Base-by-base conservation (phyloP, 345 rosid genomes). In the Camelina sativa region DNA sequence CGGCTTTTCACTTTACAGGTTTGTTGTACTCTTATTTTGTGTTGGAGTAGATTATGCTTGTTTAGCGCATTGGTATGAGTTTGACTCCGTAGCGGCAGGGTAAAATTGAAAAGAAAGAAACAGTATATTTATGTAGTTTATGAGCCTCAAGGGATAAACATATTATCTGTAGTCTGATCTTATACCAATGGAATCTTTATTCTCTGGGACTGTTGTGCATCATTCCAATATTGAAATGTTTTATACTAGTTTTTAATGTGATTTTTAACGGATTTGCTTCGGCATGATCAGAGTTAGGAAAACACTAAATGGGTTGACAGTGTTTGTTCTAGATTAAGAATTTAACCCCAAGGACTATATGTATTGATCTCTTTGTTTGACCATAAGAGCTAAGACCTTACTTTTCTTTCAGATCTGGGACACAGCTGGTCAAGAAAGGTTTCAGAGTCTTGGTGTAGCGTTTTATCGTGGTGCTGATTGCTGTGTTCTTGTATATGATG, bases 1-100 rank as follows among this genome's bases (percentile, higher is more conserved):
- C 84, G 93, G 67, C 85, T 90, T 75, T 90, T 94, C 85, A 92
- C 97, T 23, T 84, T 92, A 76, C 98, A 92, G 97, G 98, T 94
- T 50, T 52, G 79, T 80, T 41, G 19, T 20, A 15, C 0, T 22
- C 30, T 38, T 15, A 3, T 58, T 59, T 25, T 38, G 19, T 43
- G 13, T 38, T 19, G 12, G 53, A 16, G 69, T 68, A 40, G 67
- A 38, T 48, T 48, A 4, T 10, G 28, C 35, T 56, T 67, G 53
- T 0, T 43, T 13, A 43, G 48, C 4, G 16, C 47, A 38, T 38
- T 38, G 43, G 43, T 38, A 2, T 35, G 38, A 35, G 38, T 8
- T 38, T 38, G 12, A 9, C 43, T 38, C 12, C 41, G 10, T 2
- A 38, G 41, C 10, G 1, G 41, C 38, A 35, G 38, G 38, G 38